Base-by-base conservation (phyloP, 1,284 basidiomycete species). In the Ganoderma lucidum region DNA sequence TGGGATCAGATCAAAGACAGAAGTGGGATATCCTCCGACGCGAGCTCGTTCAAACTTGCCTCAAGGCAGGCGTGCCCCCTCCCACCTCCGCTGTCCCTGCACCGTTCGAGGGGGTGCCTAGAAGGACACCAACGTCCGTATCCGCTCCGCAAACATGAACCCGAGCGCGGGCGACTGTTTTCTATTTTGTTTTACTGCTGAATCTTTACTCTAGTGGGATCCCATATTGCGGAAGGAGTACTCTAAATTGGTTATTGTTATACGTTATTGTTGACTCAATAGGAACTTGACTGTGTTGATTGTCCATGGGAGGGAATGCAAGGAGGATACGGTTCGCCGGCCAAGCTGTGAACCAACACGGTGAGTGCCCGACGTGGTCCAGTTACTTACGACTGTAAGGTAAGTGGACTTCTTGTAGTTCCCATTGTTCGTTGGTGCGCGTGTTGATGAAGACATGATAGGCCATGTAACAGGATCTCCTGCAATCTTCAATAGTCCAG, bases 21-120 rank as follows among this genome's bases (percentile, higher is more conserved):
- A 56, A 51, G 23, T 71, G 67, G 66, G 39, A 66, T 42, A 1
- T 12, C 2, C 23, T 68, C 19, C 70, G 70, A 23, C 63, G 59
- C 19, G 14, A 53, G n/a, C 53, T 71, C 4, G 65, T 66, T 0
- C 48, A 68, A 6, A 56, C 67, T 19, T 71, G 70, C 17, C 53
- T 71, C 6, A n/a, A 60, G 51, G 66, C 30, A 59, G 58, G 53
- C 10, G 51, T 55, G 35, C 12, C 61, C 28, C 62, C 71, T 9
- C 63, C 67, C 15, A n/a, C 56, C 12, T 15, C 48, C 14, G 28
- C 30, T n/a, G 28, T 62, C 48, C 65, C 51, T 63, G 9, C 32
- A 32, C 45, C 62, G 19, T 63, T 37, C 30, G 41, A n/a, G 12
- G 30, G 28, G 10, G 8, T 63, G 8, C 8, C 9, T 17, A 63